Conservation (phyloP, 176 grass and related monocot species). For the Thalia dealbata region DNA sequence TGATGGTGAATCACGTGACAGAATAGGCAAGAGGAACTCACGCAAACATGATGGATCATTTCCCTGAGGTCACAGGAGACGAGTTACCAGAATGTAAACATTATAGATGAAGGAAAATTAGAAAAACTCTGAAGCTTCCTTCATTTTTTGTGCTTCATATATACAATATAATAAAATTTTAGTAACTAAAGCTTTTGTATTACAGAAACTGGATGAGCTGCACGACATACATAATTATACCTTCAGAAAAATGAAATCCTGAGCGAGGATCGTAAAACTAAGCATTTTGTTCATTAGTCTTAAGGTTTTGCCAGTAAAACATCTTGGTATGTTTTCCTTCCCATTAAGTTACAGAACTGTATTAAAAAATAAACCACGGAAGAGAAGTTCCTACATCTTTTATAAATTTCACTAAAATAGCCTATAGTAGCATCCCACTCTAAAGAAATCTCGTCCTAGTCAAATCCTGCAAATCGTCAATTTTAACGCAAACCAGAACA, state of each 20-base stretch:
- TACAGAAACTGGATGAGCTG: neutral
- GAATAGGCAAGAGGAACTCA: slow-evolving; percentile 77
- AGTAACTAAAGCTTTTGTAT: neutral
- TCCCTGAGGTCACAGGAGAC: slow-evolving; percentile 39
- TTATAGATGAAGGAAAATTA: neutral
- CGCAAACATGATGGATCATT: slow-evolving; percentile 91
- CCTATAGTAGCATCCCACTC: neutral
- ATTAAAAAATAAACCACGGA: neutral
- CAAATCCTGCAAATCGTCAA: neutral
- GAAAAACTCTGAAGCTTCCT: neutral
- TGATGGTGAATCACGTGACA: slow-evolving; percentile 55
- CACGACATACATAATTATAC: no score
- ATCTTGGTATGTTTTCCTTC: neutral
- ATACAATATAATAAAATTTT: neutral
- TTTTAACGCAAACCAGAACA: neutral
- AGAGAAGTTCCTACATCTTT: neutral
- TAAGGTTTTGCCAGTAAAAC: no score
- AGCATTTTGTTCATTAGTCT: no score
- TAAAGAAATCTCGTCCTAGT: neutral
- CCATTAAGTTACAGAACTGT: neutral
- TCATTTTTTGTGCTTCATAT: neutral
- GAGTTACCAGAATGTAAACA: neutral
- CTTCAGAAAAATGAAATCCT: no score
- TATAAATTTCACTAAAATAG: neutral
- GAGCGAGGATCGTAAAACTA: no score